Base-by-base conservation (phyloP, 2,329 filamentous ascomycete species). In the Apiospora marii region DNA sequence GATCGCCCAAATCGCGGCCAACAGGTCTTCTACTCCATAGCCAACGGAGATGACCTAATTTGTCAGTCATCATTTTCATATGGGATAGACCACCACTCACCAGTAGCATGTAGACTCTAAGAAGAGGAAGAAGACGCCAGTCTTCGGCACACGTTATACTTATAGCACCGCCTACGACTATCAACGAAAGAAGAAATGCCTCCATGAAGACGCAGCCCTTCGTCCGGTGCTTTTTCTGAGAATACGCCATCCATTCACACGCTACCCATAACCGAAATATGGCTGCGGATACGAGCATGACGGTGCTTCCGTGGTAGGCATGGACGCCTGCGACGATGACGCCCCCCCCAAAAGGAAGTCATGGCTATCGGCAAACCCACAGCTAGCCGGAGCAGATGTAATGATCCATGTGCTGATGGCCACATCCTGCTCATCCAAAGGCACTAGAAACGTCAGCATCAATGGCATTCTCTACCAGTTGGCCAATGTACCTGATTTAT, bases 241-340 rank as follows among this genome's bases (percentile, higher is more conserved):
- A n/a, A n/a, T n/a, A n/a, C n/a, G n/a, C n/a, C n/a, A n/a, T n/a
- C n/a, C n/a, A n/a, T n/a, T n/a, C n/a, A n/a, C n/a, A n/a, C n/a
- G n/a, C n/a, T n/a, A n/a, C n/a, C n/a, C n/a, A n/a, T 53, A 53
- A 53, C 51, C 51, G 51, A 30, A 30, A 53, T 53, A n/a, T n/a
- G 10, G 49, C 49, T 27, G 49, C 49, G 7, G 49, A 27, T 14
- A 53, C 49, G 3, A 53, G 49, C 24, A 53, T 30, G 24, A 53
- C 24, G 49, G 49, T 53, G 24, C 24, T 30, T 30, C 49, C 24
- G 49, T 30, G 24, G 24, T 30, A 30, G 49, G 24, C 12, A 53
- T 30, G 14, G 49, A 30, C 24, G 16, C 12, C 49, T 53, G 49
- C 49, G 24, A 53, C 30, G 24, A 53, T 53, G 49, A 53, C 16